Percentiles rank a stretch among this genome's conserved stretches.
Evolutionary conservation across 2,329 filamentous ascomycete species (phyloP).

Genomic region (Ophiostoma sp.): DNA sequence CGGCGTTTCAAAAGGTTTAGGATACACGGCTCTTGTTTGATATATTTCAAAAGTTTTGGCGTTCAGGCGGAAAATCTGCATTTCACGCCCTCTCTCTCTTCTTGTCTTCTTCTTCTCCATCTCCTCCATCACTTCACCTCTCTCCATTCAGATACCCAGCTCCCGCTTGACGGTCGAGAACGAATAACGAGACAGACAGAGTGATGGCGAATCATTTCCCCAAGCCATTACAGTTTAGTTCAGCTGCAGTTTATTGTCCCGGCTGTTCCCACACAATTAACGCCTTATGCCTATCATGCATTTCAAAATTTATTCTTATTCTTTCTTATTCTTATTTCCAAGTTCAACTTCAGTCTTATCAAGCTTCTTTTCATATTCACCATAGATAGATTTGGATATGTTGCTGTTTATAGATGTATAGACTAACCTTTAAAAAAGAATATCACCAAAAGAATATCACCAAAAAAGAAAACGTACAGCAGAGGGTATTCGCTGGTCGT

Average conservation of each 20-base stretch:
- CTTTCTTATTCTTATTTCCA: neutral
- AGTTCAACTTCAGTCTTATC: neutral
- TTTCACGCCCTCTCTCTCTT: neutral
- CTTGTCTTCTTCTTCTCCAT: neutral
- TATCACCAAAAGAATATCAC: no score
- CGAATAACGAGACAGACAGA: neutral
- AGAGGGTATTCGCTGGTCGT: no score
- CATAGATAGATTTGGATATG: neutral
- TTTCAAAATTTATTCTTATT: neutral
- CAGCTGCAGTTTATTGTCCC: neutral
- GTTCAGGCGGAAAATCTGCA: neutral
- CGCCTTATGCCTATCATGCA: constrained; percentile 9
- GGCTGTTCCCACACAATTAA: neutral
- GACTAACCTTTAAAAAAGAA: no score
- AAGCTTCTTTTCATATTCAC: neutral
- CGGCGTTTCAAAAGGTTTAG: neutral
- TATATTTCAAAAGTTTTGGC: constrained; percentile 2
- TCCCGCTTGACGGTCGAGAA: constrained; percentile 15
- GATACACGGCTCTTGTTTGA: neutral
- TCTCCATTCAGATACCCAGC: constrained; percentile 8
- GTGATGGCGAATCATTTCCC: neutral
- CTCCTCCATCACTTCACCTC: neutral
- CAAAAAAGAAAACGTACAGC: no score
- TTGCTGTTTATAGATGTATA: neutral
- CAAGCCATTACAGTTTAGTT: neutral